These are phyloP conservation scores for Pichia cactophila DNA, from an alignment of 1,139 yeast species.

Conservation along the genomic window DNA sequence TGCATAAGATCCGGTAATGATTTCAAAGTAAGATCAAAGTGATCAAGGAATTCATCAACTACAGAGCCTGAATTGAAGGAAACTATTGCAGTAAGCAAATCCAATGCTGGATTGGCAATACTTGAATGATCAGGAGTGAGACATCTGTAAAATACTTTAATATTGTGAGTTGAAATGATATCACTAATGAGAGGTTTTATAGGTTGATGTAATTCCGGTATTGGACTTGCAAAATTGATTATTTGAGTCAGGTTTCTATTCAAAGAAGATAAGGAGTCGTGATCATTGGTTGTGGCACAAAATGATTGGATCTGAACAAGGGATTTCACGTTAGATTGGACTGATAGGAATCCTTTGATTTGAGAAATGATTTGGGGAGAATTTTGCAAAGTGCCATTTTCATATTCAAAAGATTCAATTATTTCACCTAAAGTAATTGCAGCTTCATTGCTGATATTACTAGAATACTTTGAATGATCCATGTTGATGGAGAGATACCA, in stretches of 20 bases:
- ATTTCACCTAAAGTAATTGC: conserved; percentile 15
- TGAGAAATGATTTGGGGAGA: conserved; percentile 3
- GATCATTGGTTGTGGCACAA: conserved; percentile 57
- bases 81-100: conserved; percentile 47
- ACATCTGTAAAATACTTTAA: conserved; percentile 63
- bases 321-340: conserved; percentile 25
- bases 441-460: conserved; percentile 15
- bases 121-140: conserved; percentile 52
- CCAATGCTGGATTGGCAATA: conserved; percentile 53
- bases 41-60: conserved; percentile 50
- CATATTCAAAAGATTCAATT: conserved; percentile 8
- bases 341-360: conserved; percentile 15
- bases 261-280: conserved; percentile 38
- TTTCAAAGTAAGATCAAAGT: conserved; percentile 61
- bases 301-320: conserved; percentile 53
- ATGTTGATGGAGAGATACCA: neutral
- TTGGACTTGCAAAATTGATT: conserved; percentile 22
- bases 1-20: conserved; percentile 55
- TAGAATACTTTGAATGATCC: conserved; percentile 16
- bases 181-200: conserved; percentile 41
- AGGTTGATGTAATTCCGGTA: conserved; percentile 19
- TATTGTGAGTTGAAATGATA: conserved; percentile 45
- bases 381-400: neutral
- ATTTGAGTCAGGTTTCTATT: conserved; percentile 32
- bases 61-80: conserved; percentile 41